Conservation (phyloP, 208 protist species). For the Leishmania major region DNA sequence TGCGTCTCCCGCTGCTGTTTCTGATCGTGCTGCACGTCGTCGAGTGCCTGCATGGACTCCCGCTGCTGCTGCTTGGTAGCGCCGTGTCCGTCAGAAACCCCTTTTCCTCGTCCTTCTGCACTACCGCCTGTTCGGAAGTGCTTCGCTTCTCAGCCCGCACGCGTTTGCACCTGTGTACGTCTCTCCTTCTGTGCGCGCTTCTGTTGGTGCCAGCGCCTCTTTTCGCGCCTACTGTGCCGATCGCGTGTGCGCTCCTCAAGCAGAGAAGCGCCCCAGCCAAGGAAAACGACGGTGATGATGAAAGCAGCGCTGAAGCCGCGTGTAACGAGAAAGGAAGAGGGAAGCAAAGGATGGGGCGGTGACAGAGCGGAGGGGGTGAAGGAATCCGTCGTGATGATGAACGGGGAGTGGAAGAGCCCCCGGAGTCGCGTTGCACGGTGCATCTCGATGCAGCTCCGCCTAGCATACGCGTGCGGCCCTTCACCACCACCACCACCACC, state of each 20-base stretch:
- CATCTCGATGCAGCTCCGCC: background rate
- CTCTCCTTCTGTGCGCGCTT: background rate
- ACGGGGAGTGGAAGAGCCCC: background rate
- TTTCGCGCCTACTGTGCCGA: background rate
- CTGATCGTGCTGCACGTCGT: slow-evolving; percentile 21
- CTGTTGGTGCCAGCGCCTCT: background rate
- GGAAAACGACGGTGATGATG: background rate
- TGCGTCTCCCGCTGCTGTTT: slow-evolving; percentile 34
- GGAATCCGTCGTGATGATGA: background rate
- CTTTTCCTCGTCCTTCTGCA: background rate
- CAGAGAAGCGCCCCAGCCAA: background rate
- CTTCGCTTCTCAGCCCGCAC: background rate
- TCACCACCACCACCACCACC: background rate
- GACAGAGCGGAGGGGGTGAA: background rate
- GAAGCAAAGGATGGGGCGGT: background rate
- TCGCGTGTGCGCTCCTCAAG: background rate
- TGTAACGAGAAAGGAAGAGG: too few species aligned
- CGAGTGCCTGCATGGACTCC: slow-evolving; percentile 10
- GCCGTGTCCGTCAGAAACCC: background rate
- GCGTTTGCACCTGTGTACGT: background rate
- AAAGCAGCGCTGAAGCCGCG: background rate
- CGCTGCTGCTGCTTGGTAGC: background rate
- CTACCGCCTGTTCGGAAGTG: background rate
- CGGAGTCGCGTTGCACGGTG: background rate
- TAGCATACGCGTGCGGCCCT: background rate